Base-by-base conservation (phyloP, 1,284 basidiomycete genomes). In the Ganoderma meredithae region DNA sequence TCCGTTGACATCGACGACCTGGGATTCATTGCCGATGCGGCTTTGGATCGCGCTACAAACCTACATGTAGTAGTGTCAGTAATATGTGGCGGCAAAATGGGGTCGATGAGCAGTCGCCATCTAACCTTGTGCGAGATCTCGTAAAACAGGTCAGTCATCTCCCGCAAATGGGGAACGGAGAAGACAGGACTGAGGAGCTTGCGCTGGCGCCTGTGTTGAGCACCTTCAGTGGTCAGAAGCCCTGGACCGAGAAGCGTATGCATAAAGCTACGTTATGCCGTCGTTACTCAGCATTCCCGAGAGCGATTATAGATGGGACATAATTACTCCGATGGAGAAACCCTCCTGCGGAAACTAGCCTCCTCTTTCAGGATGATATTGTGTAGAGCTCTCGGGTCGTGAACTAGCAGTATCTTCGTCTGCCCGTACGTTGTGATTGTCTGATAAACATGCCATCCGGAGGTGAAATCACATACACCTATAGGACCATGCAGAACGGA, bases 1-100 rank as follows among this genome's bases (percentile, higher is more conserved):
- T 22, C 79, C 75, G 47, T 82, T 75, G 47, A 84, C 72, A 62
- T 84, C 79, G 17, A 83, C 63, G 22, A 64, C 60, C 4, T 39
- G n/a, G 1, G 41, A 68, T 66, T 41, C 69, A n/a, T 76, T 73
- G 1, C 73, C 53, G 12, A 72, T 43, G 22, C 76, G 72, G 2
- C 53, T 49, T 25, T 67, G 68, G 10, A 80, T 65, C 0, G 73
- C 76, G 3, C 72, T 66, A 60, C 72, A 70, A 60, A 76, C 65
- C 74, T 72, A 53, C 12, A 31, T 31, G 31, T 31, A 5, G 31
- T 2, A 31, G 31, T 31, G 3, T 31, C 31, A 31, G 31, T 31
- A 31, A 3, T 31, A 31, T 31, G 3, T 3, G 31, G 27, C 27
- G 39, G 49, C 40, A n/a, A 47, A 31, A 27, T 17, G 17, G 17